Evolutionary conservation across 495 filamentous ascomycete species (phyloP).

Genomic region (Penicillium silybi): DNA sequence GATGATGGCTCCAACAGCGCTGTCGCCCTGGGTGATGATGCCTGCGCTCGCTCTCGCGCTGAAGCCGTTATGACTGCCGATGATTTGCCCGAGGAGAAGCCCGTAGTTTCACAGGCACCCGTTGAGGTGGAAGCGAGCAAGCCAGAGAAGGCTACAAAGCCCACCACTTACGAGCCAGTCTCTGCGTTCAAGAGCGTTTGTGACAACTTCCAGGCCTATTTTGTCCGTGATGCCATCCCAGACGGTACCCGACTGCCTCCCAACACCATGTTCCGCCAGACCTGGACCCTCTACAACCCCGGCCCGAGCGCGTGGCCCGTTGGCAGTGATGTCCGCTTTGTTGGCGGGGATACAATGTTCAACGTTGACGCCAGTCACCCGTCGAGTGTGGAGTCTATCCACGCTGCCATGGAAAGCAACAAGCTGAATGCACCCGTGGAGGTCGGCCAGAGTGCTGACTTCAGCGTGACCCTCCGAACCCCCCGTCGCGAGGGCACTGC

Average conservation of each 20-base stretch:
- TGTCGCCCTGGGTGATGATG: conserved; percentile 64
- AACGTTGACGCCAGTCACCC: conserved; percentile 75
- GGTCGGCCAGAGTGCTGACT: conserved; percentile 69
- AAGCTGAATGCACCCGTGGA: conserved; percentile 63
- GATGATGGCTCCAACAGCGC: conserved; percentile 65
- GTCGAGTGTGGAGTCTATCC: conserved; percentile 65
- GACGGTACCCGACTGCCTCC: conserved; percentile 73
- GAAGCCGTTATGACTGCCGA: conserved; percentile 52
- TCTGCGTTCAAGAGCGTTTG: background rate
- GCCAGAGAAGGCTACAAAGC: conserved; percentile 29
- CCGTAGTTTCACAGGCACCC: conserved; percentile 5
- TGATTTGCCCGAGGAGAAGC: conserved; percentile 55
- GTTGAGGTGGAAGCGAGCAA: conserved; percentile 64
- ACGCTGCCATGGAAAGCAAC: conserved; percentile 75
- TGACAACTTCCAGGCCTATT: conserved; percentile 61
- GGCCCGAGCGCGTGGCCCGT: conserved; percentile 77
- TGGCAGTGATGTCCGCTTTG: conserved; percentile 85
- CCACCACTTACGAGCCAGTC: background rate
- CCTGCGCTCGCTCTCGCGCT: conserved; percentile 19
- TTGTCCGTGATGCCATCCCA: conserved; percentile 68
- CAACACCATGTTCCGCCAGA: conserved; percentile 74
- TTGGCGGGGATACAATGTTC: conserved; percentile 94
- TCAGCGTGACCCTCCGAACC: conserved; percentile 79
- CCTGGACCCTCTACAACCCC: conserved; percentile 86
- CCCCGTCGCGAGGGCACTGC: conserved; percentile 67